Evolutionary conservation across 176 grass and related monocot genomes (phyloP).

Genomic region (Puccinellia tenuiflora): DNA sequence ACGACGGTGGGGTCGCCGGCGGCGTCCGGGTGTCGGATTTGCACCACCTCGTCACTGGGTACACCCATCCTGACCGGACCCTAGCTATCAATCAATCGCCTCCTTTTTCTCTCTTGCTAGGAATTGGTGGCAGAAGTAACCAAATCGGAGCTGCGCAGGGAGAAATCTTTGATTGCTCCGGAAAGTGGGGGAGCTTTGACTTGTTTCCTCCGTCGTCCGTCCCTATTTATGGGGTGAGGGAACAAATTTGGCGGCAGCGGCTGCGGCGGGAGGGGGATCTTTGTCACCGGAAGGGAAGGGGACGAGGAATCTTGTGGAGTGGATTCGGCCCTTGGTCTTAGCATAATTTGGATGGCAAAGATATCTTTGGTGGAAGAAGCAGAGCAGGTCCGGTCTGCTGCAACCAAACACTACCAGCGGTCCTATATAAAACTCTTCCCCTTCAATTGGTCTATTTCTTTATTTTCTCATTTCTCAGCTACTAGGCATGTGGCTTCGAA

Average conservation of each 20-base stretch:
- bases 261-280: not conserved
- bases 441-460: too few species aligned
- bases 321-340: not conserved
- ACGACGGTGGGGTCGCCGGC: constrained; percentile 59
- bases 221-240: not conserved
- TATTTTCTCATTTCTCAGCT: too few species aligned
- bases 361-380: too few species aligned
- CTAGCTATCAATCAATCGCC: not conserved
- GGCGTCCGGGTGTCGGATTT: constrained; percentile 46
- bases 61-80: constrained; percentile 37
- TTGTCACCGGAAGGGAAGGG: not conserved
- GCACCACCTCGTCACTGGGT: constrained; percentile 69
- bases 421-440: too few species aligned
- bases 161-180: not conserved
- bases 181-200: not conserved
- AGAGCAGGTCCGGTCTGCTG: too few species aligned
- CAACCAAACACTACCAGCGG: too few species aligned
- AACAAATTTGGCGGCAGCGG: not conserved
- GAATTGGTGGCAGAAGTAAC: not conserved
- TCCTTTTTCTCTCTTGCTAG: not conserved
- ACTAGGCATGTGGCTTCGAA: too few species aligned
- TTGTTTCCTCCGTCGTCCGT: not conserved
- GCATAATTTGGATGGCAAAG: not conserved
- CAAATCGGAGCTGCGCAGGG: too few species aligned
- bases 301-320: constrained; percentile 4